phyloP scores from a whole-genome alignment of 306 rosid genomes.

The Lotus japonicus region DNA sequence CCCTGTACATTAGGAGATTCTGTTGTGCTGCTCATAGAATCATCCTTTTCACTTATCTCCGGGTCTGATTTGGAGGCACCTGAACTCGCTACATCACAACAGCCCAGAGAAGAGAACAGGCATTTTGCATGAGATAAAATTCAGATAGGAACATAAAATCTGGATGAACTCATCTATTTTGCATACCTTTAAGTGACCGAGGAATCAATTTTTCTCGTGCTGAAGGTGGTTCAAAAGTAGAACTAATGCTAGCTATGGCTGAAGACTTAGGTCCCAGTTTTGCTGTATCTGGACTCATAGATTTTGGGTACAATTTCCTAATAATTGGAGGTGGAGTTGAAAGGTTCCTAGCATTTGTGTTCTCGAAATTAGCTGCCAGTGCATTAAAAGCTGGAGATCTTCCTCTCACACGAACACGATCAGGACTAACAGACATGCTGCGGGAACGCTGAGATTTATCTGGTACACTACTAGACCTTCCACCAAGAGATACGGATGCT shows the following conservation, averaged over 20 bases:
- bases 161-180: conserved; percentile 1
- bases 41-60: conserved; percentile 38
- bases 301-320: conserved; percentile 82
- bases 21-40: conserved; percentile 41
- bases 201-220: conserved; percentile 68
- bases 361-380: conserved; percentile 86
- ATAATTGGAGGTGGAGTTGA: conserved; percentile 93
- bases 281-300: conserved; percentile 53
- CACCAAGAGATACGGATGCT: conserved; percentile 65
- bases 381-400: conserved; percentile 98
- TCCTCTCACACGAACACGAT: conserved; percentile 90
- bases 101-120: conserved; percentile 5
- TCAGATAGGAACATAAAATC: conserved; percentile 1
- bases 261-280: conserved; percentile 49
- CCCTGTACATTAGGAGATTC: conserved; percentile 78
- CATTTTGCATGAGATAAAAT: background rate
- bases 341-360: conserved; percentile 64
- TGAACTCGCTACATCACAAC: conserved; percentile 35
- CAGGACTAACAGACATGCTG: conserved; percentile 91
- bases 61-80: conserved; percentile 38
- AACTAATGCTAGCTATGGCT: conserved; percentile 58
- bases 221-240: conserved; percentile 59
- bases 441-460: conserved; percentile 91
- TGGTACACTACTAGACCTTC: conserved; percentile 72
- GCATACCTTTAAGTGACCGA: conserved; percentile 66